Conservation (phyloP, 2,329 filamentous ascomycete genomes). For the Coniochaeta sp. region DNA sequence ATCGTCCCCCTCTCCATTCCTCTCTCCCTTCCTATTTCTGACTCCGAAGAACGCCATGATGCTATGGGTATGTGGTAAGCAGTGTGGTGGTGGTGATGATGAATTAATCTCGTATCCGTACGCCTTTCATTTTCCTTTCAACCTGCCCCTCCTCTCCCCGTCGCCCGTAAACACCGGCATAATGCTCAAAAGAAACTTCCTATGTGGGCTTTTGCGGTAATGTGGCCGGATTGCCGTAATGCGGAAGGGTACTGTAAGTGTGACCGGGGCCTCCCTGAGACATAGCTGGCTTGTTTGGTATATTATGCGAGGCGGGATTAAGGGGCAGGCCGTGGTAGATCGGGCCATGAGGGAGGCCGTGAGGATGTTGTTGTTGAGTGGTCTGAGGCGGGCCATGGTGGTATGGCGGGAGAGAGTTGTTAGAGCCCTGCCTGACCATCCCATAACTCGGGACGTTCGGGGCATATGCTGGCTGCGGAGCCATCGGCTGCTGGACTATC, state of each 20-base stretch:
- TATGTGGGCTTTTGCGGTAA: conserved; percentile 51
- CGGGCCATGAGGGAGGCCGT: conserved; percentile 16
- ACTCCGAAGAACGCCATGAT: conserved; percentile 3
- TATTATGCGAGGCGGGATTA: conserved; percentile 24
- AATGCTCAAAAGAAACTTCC: conserved; percentile 12
- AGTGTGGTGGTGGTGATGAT: not conserved
- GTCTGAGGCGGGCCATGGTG: conserved; percentile 25
- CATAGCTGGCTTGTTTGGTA: conserved; percentile 38
- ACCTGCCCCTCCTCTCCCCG: not conserved
- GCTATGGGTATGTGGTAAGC: not conserved
- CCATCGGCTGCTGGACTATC: conserved; percentile 24
- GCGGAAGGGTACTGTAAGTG: conserved; percentile 45
- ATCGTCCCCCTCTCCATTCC: not conserved
- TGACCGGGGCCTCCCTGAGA: conserved; percentile 33
- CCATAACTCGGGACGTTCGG: conserved; percentile 35
- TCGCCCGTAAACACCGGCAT: conserved; percentile 7
- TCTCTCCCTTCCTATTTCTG: not conserved
- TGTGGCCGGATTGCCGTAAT: conserved; percentile 53
- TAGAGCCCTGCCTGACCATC: conserved; percentile 51
- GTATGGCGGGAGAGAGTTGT: conserved; percentile 45
- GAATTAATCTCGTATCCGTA: not conserved
- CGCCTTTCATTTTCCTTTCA: not conserved
- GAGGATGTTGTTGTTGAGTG: not conserved
- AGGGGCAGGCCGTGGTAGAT: conserved; percentile 27
- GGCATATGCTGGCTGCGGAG: conserved; percentile 17